Evolutionary conservation across 441 rosid species (phyloP), one percentile per base, ranked within the genome.

Genomic region (Viola pubescens): DNA sequence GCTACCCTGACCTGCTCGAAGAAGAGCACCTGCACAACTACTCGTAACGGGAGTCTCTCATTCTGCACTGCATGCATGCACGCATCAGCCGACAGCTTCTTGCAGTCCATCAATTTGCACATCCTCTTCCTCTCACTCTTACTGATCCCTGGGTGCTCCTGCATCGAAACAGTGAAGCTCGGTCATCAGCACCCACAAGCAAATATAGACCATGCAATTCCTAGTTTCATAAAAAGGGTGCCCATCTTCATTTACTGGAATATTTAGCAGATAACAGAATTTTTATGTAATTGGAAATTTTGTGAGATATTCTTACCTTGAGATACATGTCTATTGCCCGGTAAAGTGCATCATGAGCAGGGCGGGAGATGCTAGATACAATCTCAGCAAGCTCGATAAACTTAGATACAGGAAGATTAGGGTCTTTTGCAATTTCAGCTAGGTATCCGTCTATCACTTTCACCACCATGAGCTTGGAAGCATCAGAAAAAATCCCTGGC

Each of bases 21-120:
- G 77, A 87, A 86, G 66, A 90, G 89, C 56, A 87, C 83, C 67
- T 86, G 97, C 3, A 88, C 88, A n/a, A 90, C 86, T 0, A 88
- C 88, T 3, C 97, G 85, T 38, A 86, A 48, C 0, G 97, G 95
- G 6, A 90, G 94, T 65, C 95, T 67, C 69, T 88, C 96, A 8
- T 91, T 91, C 63, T 91, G 96, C 67, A 87, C 94, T 0, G 88
- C 97, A 12, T 91, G 97, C 85, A 81, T 73, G 66, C 91, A 84
- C 3, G 97, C 94, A 16, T 91, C 94, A 4, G 72, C 83, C 0
- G 97, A 88, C n/a, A 91, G 81, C 67, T 91, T 91, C 72, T 81
- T 65, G 73, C 97, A 91, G 68, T 91, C 96, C 95, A 90, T 88
- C 63, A 90, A 65, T 67, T 77, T 84, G 80, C 97, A 90, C 68